Conservation (phyloP, 257 asterid species). For the Nicotiana undulata region DNA sequence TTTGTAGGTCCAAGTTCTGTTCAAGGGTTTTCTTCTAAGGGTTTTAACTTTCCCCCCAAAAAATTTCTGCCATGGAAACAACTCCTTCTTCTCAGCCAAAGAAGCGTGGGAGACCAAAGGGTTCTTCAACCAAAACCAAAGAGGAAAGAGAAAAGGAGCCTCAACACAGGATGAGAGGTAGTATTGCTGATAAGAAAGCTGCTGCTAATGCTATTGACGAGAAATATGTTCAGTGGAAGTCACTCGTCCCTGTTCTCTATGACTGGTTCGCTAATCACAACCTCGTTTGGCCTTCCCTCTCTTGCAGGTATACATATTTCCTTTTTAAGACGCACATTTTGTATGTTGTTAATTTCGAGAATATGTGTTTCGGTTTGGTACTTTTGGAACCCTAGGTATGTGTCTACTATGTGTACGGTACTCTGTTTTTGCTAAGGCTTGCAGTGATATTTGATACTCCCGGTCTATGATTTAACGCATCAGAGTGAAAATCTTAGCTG, state of each 20-base stretch:
- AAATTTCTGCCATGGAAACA: slow-evolving; percentile 22
- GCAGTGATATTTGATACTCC: background rate
- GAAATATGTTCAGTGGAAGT: slow-evolving; percentile 85
- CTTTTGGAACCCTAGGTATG: background rate
- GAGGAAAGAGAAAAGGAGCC: slow-evolving; percentile 49
- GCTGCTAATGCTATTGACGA: slow-evolving; percentile 53
- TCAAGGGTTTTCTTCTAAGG: slow-evolving; percentile 8
- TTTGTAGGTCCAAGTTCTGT: background rate
- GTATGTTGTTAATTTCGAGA: background rate
- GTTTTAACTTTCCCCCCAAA: slow-evolving; percentile 7
- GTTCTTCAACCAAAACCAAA: slow-evolving; percentile 71
- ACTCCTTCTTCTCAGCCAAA: slow-evolving; percentile 50
- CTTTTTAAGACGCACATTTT: background rate
- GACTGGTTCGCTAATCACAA: slow-evolving; percentile 49
- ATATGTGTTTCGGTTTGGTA: background rate
- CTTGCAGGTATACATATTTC: slow-evolving; percentile 29
- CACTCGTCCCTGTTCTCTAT: slow-evolving; percentile 68
- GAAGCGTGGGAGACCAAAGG: slow-evolving; percentile 95
- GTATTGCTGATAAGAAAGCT: slow-evolving; percentile 27
- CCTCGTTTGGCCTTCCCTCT: slow-evolving; percentile 50
- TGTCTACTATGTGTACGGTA: background rate
- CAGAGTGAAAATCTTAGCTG: background rate
- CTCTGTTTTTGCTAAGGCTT: background rate
- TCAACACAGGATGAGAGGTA: slow-evolving; percentile 31
- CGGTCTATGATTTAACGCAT: background rate